Conservation (phyloP, 192 early-diverging fungal genomes). For the Gamsiella multidivaricata region DNA sequence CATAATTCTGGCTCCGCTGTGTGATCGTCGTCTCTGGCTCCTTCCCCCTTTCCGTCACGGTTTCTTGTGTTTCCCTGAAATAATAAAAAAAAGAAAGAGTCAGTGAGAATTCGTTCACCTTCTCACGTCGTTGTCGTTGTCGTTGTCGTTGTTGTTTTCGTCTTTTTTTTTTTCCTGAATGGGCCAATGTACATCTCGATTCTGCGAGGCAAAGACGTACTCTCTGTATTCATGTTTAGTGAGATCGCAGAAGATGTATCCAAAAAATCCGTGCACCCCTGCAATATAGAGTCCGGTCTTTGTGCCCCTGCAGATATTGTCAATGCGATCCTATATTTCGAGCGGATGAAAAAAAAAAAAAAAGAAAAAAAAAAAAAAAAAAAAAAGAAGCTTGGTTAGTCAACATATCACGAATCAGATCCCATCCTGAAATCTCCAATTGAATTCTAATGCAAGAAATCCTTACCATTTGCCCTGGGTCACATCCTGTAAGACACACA, state of each 20-base stretch:
- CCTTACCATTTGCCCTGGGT: conserved; percentile 56
- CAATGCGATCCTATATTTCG: conserved; percentile 58
- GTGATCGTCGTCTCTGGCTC: conserved; percentile 51
- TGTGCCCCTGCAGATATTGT: conserved; percentile 68
- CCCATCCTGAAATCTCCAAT: too few species aligned
- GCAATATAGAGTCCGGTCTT: conserved; percentile 75
- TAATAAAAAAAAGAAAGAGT: background rate
- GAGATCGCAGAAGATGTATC: conserved; percentile 91
- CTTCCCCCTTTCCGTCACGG: conserved; percentile 34
- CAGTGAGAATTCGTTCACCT: too few species aligned
- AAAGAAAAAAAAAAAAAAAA: background rate
- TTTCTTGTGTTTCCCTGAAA: conserved; percentile 17
- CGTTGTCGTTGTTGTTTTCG: too few species aligned
- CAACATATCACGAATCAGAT: background rate
- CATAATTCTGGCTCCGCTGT: conserved; percentile 52
- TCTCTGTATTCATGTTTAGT: conserved; percentile 66
- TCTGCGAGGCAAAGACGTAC: conserved; percentile 45
- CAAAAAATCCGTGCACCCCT: conserved; percentile 77
- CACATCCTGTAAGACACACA: conserved; percentile 69
- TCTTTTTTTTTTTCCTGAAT: background rate
- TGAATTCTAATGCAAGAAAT: too few species aligned
- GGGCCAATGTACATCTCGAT: background rate
- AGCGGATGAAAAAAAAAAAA: background rate
- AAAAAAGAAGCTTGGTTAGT: too few species aligned
- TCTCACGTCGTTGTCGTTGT: too few species aligned